Evolutionary conservation across 2,329 filamentous ascomycete genomes (phyloP).

Genomic region (Chaetothyriales sp.): DNA sequence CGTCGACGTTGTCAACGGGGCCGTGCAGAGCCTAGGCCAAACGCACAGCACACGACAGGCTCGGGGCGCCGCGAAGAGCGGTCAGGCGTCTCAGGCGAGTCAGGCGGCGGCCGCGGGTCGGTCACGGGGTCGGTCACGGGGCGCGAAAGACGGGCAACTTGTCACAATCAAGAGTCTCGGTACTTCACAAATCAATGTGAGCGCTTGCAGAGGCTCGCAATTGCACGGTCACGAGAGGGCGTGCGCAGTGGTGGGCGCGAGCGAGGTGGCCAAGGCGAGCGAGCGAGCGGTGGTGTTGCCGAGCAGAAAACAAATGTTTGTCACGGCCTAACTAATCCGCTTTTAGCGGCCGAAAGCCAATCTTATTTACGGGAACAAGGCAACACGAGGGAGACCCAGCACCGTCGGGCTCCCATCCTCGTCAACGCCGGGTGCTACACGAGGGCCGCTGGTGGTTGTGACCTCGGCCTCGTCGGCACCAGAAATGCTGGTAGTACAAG

Average conservation of each 20-base stretch:
- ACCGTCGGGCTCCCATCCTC: too few relatives aligned
- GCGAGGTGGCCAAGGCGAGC: conserved; percentile 15
- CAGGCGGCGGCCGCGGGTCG: conserved; percentile 17
- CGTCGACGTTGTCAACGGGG: neutral
- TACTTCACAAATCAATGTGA: conserved; percentile 42
- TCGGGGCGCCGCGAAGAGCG: neutral
- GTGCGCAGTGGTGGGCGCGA: conserved; percentile 14
- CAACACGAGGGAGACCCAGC: too few relatives aligned
- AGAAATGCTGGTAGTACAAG: neutral
- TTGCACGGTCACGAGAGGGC: conserved; percentile 19
- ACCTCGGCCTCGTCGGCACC: too few relatives aligned
- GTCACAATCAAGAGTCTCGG: conserved; percentile 23
- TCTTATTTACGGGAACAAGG: too few relatives aligned
- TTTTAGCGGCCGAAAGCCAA: too few relatives aligned
- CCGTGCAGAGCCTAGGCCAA: too few relatives aligned
- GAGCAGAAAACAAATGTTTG: conserved; percentile 3
- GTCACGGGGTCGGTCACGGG: conserved; percentile 2
- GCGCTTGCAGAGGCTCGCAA: conserved; percentile 24
- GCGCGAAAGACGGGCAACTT: conserved; percentile 11
- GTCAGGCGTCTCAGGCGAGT: conserved; percentile 7
- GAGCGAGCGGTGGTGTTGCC: neutral
- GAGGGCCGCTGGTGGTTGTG: neutral
- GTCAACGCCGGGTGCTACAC: neutral
- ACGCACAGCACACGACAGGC: neutral
- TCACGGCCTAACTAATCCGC: neutral